Percentiles rank a stretch among this genome's conserved stretches.
These are phyloP conservation scores for Zygotorulaspora chibaensis DNA, from an alignment of 805 yeast genomes.

Conservation along the genomic window DNA sequence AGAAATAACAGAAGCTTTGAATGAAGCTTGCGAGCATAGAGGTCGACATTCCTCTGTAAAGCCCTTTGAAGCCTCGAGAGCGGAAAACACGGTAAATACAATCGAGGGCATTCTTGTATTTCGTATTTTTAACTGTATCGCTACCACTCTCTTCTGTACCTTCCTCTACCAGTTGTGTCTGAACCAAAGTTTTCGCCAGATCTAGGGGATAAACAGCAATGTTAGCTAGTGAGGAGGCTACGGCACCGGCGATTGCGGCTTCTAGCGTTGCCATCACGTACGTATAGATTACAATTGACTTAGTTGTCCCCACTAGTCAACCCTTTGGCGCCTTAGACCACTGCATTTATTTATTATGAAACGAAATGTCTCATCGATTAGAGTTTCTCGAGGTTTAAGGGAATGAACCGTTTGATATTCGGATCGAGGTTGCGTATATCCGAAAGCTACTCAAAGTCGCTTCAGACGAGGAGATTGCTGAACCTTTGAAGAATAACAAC, in stretches of 20 bases:
- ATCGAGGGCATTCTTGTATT: conserved; percentile 57
- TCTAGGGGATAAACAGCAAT: conserved; percentile 77
- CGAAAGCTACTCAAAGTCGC: background rate
- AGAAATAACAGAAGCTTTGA: conserved; percentile 78
- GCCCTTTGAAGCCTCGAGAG: conserved; percentile 59
- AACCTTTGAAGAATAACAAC: background rate
- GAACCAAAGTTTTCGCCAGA: conserved; percentile 69
- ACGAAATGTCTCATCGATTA: too few relatives aligned
- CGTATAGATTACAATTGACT: background rate
- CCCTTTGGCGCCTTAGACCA: too few relatives aligned
- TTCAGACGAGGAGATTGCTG: background rate
- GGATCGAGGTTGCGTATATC: background rate
- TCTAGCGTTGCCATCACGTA: conserved; percentile 51
- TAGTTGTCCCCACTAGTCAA: too few relatives aligned
- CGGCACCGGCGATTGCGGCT: conserved; percentile 76
- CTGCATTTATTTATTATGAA: too few relatives aligned
- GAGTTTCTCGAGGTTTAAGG: too few relatives aligned
- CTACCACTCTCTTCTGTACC: background rate
- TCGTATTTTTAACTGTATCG: conserved; percentile 21
- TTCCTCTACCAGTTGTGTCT: conserved; percentile 48
- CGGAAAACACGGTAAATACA: conserved; percentile 54
- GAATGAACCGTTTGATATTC: background rate
- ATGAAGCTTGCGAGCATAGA: conserved; percentile 67
- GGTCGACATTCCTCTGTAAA: conserved; percentile 69
- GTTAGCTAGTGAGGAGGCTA: conserved; percentile 78